These are phyloP conservation scores for Microthlaspi erraticum DNA, from an alignment of 345 rosid species.

Conservation along the genomic window DNA sequence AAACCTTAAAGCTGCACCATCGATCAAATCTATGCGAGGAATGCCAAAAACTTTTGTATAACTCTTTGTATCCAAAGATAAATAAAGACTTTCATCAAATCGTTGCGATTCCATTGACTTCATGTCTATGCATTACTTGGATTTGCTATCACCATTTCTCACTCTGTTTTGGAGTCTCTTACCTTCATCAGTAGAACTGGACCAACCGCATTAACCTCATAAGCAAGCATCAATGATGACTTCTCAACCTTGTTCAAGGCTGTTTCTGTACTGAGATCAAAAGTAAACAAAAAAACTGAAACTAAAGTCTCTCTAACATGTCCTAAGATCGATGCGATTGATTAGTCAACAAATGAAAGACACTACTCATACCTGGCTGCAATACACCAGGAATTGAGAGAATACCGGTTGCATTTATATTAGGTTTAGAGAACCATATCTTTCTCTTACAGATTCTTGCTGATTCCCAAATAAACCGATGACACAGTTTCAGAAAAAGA, in stretches of 20 bases:
- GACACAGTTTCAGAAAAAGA: too few relatives aligned
- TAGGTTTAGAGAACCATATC: constrained; percentile 74
- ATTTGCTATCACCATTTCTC: too few relatives aligned
- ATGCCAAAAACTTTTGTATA: too few relatives aligned
- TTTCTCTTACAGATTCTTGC: constrained; percentile 58
- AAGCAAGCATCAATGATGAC: constrained; percentile 76
- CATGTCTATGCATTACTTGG: not conserved
- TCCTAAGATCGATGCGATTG: not conserved
- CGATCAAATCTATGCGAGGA: too few relatives aligned
- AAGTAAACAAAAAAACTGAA: not conserved
- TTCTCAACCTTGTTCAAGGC: constrained; percentile 80
- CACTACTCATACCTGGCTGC: constrained; percentile 71
- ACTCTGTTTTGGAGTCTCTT: too few relatives aligned
- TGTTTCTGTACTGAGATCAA: constrained; percentile 77
- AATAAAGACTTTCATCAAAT: too few relatives aligned
- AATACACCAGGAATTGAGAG: constrained; percentile 79
- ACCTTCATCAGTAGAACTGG: constrained; percentile 85
- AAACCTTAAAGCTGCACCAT: too few relatives aligned
- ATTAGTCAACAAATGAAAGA: constrained; percentile 18
- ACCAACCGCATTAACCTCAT: constrained; percentile 88
- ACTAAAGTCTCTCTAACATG: constrained; percentile 1
- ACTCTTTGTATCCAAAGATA: too few relatives aligned
- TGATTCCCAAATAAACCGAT: too few relatives aligned
- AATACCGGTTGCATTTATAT: constrained; percentile 92
- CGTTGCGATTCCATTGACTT: not conserved